These are phyloP conservation scores for Akanthomyces dipterigenus DNA, from an alignment of 2,329 filamentous ascomycete genomes.

Conservation along the genomic window DNA sequence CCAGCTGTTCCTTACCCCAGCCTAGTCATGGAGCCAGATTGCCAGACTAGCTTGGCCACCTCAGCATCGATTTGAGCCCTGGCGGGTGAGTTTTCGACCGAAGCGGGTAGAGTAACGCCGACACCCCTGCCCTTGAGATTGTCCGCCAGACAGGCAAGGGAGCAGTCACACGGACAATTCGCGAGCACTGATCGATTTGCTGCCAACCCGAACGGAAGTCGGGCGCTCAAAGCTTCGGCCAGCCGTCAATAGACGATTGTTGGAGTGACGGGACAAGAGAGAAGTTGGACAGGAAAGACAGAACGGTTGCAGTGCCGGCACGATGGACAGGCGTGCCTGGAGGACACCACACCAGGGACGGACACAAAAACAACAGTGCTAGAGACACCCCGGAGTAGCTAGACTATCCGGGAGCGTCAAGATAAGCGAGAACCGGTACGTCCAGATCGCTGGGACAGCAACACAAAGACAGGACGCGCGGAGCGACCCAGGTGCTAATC, in stretches of 20 bases:
- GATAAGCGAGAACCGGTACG: slow-evolving; percentile 27
- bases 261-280: background rate
- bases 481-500: background rate
- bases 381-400: background rate
- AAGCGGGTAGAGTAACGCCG: background rate
- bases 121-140: background rate
- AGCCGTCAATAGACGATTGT: background rate
- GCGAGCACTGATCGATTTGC: too few species aligned
- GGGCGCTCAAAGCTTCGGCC: too few species aligned
- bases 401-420: background rate
- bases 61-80: background rate
- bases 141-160: background rate
- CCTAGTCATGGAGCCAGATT: background rate
- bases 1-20: background rate
- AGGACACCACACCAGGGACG: background rate
- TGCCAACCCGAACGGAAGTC: too few species aligned
- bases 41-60: background rate
- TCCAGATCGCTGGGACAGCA: slow-evolving; percentile 26
- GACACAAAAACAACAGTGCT: background rate
- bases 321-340: background rate
- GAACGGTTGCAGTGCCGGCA: background rate
- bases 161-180: background rate
- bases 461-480: background rate
- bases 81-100: background rate
- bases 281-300: background rate